Conservation (phyloP, 441 rosid genomes). For the Populus hybrid region DNA sequence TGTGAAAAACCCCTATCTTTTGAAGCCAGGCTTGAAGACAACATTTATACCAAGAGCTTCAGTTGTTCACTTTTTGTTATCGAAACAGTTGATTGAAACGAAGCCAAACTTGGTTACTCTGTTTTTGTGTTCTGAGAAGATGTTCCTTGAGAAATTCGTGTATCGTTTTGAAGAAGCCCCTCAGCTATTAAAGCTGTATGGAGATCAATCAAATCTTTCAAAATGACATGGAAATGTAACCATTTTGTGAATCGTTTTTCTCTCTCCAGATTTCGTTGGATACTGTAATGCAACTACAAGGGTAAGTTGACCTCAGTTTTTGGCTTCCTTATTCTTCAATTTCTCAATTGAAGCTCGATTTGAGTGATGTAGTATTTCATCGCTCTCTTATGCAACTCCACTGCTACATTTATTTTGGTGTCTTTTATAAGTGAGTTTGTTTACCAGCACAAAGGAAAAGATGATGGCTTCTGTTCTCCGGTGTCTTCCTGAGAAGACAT, state of each 20-base stretch:
- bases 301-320: no score
- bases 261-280: no score
- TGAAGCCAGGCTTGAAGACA: slow-evolving; percentile 11
- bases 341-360: no score
- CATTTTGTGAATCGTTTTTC: not conserved
- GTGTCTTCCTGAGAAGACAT: no score
- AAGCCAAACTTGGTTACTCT: not conserved
- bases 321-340: no score
- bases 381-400: no score
- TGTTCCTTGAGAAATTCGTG: not conserved
- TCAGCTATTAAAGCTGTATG: not conserved
- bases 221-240: not conserved
- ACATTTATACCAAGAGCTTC: not conserved
- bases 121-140: not conserved
- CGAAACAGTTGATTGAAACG: slow-evolving; percentile 2
- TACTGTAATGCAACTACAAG: no score
- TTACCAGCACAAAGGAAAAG: no score
- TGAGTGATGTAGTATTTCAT: no score
- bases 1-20: not conserved
- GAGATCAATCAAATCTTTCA: not conserved
- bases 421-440: no score
- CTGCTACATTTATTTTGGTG: no score
- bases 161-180: not conserved
- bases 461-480: no score
- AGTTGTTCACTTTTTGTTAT: slow-evolving; percentile 6